phyloP scores from a whole-genome alignment of 148 eudicot species.

The Spergularia marina region DNA sequence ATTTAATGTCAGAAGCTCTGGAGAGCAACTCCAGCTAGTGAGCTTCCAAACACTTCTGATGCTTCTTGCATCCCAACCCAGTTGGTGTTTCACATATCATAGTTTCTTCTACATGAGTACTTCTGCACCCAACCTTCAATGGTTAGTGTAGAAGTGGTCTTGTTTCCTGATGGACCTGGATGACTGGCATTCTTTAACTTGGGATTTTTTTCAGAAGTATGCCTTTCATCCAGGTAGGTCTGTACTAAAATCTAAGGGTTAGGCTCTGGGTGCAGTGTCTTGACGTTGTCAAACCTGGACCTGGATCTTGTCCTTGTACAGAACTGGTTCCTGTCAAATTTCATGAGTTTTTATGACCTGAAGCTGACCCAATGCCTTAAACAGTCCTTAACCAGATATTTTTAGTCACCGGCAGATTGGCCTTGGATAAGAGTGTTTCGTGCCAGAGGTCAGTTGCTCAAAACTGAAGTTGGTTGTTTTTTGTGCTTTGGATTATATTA shows the following conservation, averaged over 20 bases:
- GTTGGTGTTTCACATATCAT: slow-evolving; percentile 31
- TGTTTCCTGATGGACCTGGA: slow-evolving; percentile 19
- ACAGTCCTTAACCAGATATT: slow-evolving; percentile 23
- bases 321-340: neutral
- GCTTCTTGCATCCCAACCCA: slow-evolving; percentile 25
- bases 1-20: neutral
- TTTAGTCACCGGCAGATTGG: slow-evolving; percentile 16
- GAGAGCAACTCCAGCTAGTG: slow-evolving; percentile 34
- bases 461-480: slow-evolving; percentile 17
- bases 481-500: slow-evolving; percentile 14
- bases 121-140: slow-evolving; percentile 23
- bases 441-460: slow-evolving; percentile 22
- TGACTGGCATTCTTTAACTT: slow-evolving; percentile 22
- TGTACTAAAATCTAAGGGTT: slow-evolving; percentile 9
- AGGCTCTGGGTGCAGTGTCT: slow-evolving; percentile 19
- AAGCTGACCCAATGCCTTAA: slow-evolving; percentile 25
- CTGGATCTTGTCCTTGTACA: slow-evolving; percentile 12
- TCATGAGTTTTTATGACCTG: slow-evolving; percentile 15
- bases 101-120: slow-evolving; percentile 11
- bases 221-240: slow-evolving; percentile 28
- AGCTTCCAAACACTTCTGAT: slow-evolving; percentile 27
- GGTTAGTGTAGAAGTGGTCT: slow-evolving; percentile 29
- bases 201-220: slow-evolving; percentile 9
- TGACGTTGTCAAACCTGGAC: slow-evolving; percentile 4
- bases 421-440: slow-evolving; percentile 7